Evolutionary conservation across 75 land plant species (phyloP), one percentile per base, ranked within the genome.

Genomic region (Isoetes taiwanensis): DNA sequence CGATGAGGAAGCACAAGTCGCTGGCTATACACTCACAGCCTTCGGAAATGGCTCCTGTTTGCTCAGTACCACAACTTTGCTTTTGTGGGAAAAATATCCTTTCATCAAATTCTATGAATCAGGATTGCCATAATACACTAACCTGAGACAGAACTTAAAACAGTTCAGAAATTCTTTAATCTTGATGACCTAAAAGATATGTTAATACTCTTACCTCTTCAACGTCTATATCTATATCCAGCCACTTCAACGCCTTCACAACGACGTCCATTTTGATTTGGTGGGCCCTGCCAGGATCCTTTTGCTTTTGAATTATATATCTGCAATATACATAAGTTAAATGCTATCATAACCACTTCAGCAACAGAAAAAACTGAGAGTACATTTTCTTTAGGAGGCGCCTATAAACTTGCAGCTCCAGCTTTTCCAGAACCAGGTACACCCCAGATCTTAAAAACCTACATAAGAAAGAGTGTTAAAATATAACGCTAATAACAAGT

Each of bases 21-120:
- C 81, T 1, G 81, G 86, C 43, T 67, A 75, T 2, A 84, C 94
- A 63, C 73, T 76, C 30, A 94, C n/a, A n/a, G n/a, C 61, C 61
- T 68, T 78, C n/a, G 99, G 99, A 38, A 94, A 94, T 24, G 99
- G 80, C 62, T 94, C 96, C 68, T 88, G 96, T 66, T 94, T 94
- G 76, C 99, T 94, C 10, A 88, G 72, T 31, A 94, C 99, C 11
- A 79, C 85, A 17, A 94, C 99, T 68, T 88, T 84, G 60, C 96
- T 94, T 71, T 94, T 94, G 77, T 94, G 99, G 30, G 99, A 86
- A 56, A 94, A 84, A 39, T 93, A 93, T 4, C 98, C 99, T 66
- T 84, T 94, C 69, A 89, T 72, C 20, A 84, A 76, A 60, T 84
- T 87, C 65, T 85, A 73, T 81, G 75, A 29, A 88, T 94, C 32